Evolutionary conservation across 768 basidiomycete genomes (phyloP), one percentile per base, ranked within the genome.

Genomic region (Boletus vinaceobasis): DNA sequence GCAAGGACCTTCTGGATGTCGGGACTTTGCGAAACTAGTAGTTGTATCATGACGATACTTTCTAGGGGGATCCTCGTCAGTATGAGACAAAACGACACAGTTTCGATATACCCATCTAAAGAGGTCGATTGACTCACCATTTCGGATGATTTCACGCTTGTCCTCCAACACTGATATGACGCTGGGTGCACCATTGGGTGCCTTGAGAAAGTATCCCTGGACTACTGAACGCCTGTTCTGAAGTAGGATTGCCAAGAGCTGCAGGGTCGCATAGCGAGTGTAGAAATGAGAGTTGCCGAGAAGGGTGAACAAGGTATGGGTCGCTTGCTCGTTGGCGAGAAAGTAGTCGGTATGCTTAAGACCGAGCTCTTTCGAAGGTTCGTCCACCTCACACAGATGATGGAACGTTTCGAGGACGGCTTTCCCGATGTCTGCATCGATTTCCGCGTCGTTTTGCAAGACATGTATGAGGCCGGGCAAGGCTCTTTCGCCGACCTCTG

Each of bases 1-100:
- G 95, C 93, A 43, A 98, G 83, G 31, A 98, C 85, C 72, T 98
- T 98, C 66, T 98, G 96, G 35, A 99, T 90, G 68, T 98, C 93
- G 32, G 90, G 83, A 62, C 90, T 98, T 61, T 94, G 88, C 0
- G 85, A 83, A 36, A 89, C 83, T 14, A 99, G 77, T 6, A 84
- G 76, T 57, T 95, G 90, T 33, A 94, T 79, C 73, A 95, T 84
- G 15, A 85, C 77, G 37, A 97, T 83, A 23, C 85, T 87, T 80
- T 98, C 92, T 91, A 73, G 62, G 60, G 58, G 38, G 35, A 47
- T 38, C 32, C 36, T 50, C 45, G 47, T 69, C 47, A 68, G 55
- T 23, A 46, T 19, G 31, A 9, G 14, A 3, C 7, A 45, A 19
- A 14, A 19, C 13, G 11, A 43, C 15, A 42, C 42, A 2, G 7